Evolutionary conservation across 331 rosid genomes (phyloP), one percentile per base, ranked within the genome.

Genomic region (Rhamnella rubrinervis): DNA sequence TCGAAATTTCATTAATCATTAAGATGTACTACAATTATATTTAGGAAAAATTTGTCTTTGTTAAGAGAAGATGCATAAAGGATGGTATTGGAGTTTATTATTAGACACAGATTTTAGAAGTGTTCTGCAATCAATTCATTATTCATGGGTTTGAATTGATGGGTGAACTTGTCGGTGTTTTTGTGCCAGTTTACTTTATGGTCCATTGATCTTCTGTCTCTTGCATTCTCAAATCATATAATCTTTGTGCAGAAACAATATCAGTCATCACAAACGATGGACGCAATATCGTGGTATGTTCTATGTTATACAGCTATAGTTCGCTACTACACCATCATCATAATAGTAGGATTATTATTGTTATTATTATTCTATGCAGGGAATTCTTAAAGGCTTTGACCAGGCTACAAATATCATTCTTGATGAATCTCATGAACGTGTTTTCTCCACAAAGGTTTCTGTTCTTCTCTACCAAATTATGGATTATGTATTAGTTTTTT

Each of bases 201-300:
- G 18, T 47, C 21, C 37, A 19, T 17, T 51, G 18, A 7, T 58
- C 7, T 57, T 61, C 35, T 63, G 47, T 25, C 11, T 70, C 9
- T 9, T 2, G 6, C 0, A 4, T 26, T n/a, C 15, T 49, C 16
- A 6, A 20, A 50, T 46, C 26, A 46, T 28, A 0, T 25, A 25
- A 50, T 65, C 40, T 71, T 31, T 76, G 49, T 56, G 84, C 92
- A 95, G 99, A 95, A 80, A 83, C 87, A 50, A 95, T 95, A 71
- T 95, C 99, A 4, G 93, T 95, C 53, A 95, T 95, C 77, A 95
- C 97, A 47, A 95, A 95, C 71, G 99, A 95, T 71, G 99, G 99
- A 19, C 87, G 99, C 64, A 95, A 95, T 78, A 95, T 95, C 51
- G 99, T 95, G 97, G 99, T 95, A 80, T 63, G 88, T 55, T 77